Evolutionary conservation across 2,329 filamentous ascomycete genomes (phyloP), one percentile per base, ranked within the genome.

Genomic region (Sphaceloma murrayae): DNA sequence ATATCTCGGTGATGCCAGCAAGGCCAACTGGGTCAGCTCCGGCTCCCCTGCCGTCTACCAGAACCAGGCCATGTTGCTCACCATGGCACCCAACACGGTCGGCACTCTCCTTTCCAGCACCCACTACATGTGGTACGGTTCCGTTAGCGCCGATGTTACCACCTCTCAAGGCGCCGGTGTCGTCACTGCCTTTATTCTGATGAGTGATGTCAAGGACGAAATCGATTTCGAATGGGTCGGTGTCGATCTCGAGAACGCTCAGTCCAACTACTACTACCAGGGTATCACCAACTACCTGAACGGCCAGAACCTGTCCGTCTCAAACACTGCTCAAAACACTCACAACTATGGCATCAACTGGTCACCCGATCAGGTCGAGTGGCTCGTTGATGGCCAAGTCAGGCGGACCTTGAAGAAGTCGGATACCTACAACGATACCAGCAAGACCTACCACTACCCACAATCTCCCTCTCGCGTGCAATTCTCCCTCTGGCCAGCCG

Each of bases 191-290:
- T 98, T 98, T 61, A 98, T 98, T 62, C 71, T 96, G 58, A 78
- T 95, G 64, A 88, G 84, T 26, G 89, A 96, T 58, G 83, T 93
- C 58, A 94, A 95, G 73, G 91, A 98, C 59, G 91, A 98, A 66
- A 94, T 98, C 57, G 91, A 98, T 67, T 96, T 86, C 61, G 91
- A 98, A 63, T 96, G 83, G 62, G 75, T 98, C 45, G 91, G 91
- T 52, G 75, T 75, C 33, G 85, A 95, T 58, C 70, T 94, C 50
- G 59, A 70, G 34, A 75, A 73, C 50, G 85, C 82, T 13, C 88
- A 98, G 69, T 91, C 87, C 60, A 98, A 98, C 69, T 98, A 80
- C 71, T 98, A 95, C 67, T 95, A 82, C 68, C 88, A 95, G 67
- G 91, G 91, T 58, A 81, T 95, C 51, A 81, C 85, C 29, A 74